Conservation (phyloP, 257 asterid genomes). For the Primulina huaijiensis region DNA sequence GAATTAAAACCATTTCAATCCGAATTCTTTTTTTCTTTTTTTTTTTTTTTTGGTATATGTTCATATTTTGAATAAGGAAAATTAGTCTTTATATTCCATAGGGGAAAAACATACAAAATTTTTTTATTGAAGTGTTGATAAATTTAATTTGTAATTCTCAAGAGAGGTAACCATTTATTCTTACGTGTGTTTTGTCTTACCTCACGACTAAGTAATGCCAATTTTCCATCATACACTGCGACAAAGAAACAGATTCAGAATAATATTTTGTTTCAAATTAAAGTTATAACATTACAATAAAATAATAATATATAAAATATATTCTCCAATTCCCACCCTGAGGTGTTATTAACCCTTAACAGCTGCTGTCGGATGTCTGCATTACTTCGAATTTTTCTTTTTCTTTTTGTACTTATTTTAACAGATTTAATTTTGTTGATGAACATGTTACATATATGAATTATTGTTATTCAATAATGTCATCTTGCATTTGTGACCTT, state of each 20-base stretch:
- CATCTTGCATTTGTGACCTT: not conserved
- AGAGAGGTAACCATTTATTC: slow-evolving; percentile 23
- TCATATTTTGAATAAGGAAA: no score
- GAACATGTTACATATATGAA: not conserved
- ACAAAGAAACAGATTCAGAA: slow-evolving; percentile 9
- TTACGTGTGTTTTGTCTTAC: slow-evolving; percentile 44
- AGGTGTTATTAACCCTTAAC: slow-evolving; percentile 30
- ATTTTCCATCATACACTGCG: slow-evolving; percentile 25
- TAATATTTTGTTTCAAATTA: not conserved
- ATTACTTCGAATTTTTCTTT: slow-evolving; percentile 19
- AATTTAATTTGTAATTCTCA: no score
- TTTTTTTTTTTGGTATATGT: no score
- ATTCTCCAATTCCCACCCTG: slow-evolving; percentile 39
- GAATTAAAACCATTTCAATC: no score
- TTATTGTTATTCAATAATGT: no score
- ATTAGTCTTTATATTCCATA: no score
- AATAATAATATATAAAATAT: slow-evolving; percentile 37
- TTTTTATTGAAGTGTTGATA: no score
- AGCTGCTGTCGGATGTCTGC: slow-evolving; percentile 52
- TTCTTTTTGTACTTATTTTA: slow-evolving; percentile 16
- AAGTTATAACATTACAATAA: slow-evolving; percentile 16
- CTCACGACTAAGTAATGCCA: slow-evolving; percentile 34
- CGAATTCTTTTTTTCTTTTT: no score
- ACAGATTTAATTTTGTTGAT: slow-evolving; percentile 9
- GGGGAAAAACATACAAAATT: no score